These are phyloP conservation scores for Pleurostoma richardsiae DNA, from an alignment of 2,329 filamentous ascomycete genomes.

Conservation along the genomic window DNA sequence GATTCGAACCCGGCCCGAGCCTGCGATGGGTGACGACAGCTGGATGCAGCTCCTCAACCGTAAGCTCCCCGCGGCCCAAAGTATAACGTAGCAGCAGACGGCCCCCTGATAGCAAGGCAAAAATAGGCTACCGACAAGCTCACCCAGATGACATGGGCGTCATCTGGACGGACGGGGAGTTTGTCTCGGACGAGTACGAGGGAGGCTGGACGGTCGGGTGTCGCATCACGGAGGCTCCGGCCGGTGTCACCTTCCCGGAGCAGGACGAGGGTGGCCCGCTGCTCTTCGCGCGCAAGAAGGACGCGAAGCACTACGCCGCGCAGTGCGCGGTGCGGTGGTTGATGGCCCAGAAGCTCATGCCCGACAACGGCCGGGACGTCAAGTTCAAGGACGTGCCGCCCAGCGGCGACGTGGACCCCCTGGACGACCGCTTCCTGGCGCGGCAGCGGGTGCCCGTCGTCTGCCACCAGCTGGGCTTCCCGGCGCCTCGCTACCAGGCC, in stretches of 20 bases:
- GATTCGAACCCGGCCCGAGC: slow-evolving; percentile 9
- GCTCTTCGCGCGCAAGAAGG: slow-evolving; percentile 42
- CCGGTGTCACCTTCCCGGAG: slow-evolving; percentile 15
- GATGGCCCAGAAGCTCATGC: slow-evolving; percentile 19
- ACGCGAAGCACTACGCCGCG: slow-evolving; percentile 49
- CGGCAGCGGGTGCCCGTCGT: slow-evolving; percentile 23
- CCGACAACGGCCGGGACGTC: slow-evolving; percentile 11
- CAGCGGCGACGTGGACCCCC: no score
- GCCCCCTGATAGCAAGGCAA: not conserved
- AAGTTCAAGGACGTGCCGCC: slow-evolving; percentile 2
- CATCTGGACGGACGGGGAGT: slow-evolving; percentile 1
- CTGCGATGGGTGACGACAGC: slow-evolving; percentile 22
- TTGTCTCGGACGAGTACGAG: not conserved
- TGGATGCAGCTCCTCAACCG: slow-evolving; percentile 33
- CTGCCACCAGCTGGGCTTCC: slow-evolving; percentile 24
- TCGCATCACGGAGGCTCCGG: slow-evolving; percentile 15
- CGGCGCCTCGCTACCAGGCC: slow-evolving; percentile 26
- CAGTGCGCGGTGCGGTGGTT: slow-evolving; percentile 40
- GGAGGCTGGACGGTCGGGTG: slow-evolving; percentile 18
- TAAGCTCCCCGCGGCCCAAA: slow-evolving; percentile 15
- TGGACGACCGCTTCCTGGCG: slow-evolving; percentile 5
- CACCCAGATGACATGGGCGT: slow-evolving; percentile 3
- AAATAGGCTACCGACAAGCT: slow-evolving; percentile 22
- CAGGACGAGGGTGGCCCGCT: slow-evolving; percentile 17
- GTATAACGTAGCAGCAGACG: not conserved